Percentiles rank a stretch among this genome's conserved stretches.
These are phyloP conservation scores for Pseudoscleropodium purum DNA, from an alignment of 225 moss, liverwort and hornwort species.

Conservation along the genomic window DNA sequence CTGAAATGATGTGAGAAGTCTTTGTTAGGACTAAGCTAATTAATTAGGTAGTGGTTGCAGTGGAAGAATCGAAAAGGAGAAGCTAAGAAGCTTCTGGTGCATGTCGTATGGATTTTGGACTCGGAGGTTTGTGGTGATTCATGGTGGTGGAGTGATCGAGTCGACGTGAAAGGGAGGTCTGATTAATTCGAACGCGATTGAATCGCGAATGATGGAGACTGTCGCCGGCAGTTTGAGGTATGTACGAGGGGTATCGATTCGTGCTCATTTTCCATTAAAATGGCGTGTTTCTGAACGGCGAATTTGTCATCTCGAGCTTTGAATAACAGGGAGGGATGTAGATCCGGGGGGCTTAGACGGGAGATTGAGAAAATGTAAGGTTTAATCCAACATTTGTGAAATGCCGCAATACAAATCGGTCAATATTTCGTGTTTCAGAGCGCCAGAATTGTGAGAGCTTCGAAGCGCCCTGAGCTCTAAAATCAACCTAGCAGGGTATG, in stretches of 20 bases:
- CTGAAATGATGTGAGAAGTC: neutral
- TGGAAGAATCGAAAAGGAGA: neutral
- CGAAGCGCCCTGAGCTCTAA: neutral
- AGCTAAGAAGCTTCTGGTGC: neutral
- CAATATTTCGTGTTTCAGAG: neutral
- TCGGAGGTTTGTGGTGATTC: neutral
- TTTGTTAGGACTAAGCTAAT: neutral
- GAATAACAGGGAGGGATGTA: neutral
- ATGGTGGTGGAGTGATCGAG: neutral
- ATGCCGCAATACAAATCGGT: neutral
- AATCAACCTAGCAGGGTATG: neutral
- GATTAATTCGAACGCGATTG: neutral
- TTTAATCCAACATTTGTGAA: neutral
- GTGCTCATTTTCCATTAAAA: neutral
- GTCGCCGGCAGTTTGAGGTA: neutral
- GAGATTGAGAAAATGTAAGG: neutral
- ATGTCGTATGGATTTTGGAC: neutral
- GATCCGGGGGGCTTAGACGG: neutral
- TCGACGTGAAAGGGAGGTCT: too few species aligned
- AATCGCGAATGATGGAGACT: neutral
- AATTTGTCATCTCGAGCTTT: neutral
- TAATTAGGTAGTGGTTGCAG: neutral
- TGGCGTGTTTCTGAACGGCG: neutral
- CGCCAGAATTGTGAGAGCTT: neutral
- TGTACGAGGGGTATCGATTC: neutral